These are phyloP conservation scores for Anisodus acutangulus DNA, from an alignment of 257 asterid genomes.

Conservation along the genomic window DNA sequence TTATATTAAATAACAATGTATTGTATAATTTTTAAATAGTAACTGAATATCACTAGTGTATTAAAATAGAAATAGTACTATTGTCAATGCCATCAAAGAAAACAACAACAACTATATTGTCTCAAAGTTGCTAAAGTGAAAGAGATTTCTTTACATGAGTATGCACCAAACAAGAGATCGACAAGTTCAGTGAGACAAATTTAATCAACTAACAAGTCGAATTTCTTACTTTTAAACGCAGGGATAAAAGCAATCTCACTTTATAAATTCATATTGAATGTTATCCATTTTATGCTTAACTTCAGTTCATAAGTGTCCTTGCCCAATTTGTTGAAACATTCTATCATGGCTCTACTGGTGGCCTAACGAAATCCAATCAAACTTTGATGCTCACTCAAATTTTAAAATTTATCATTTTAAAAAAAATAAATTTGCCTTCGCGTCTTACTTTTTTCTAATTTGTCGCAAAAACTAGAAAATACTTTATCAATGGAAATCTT, in stretches of 20 bases:
- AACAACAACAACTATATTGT: not conserved
- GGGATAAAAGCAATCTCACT: not conserved
- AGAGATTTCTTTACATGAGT: not conserved
- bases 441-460: not conserved
- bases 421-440: not conserved
- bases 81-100: not conserved
- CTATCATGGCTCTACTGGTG: not conserved
- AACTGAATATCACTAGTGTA: not conserved
- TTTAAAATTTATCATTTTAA: not conserved
- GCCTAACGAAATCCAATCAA: not conserved
- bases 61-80: too few species aligned
- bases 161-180: not conserved
- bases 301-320: not conserved
- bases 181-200: not conserved
- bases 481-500: not conserved
- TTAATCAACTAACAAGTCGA: conserved; percentile 1
- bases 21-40: not conserved
- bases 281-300: not conserved
- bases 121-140: not conserved
- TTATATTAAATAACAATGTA: too few species aligned
- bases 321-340: not conserved
- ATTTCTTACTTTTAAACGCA: not conserved
- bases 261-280: not conserved
- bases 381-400: not conserved
- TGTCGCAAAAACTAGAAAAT: not conserved